A percentile compares a stretch with the other conserved stretches of the same genome.
Evolutionary conservation across 441 rosid genomes (phyloP).

Genomic region (Euphorbia celastroides): DNA sequence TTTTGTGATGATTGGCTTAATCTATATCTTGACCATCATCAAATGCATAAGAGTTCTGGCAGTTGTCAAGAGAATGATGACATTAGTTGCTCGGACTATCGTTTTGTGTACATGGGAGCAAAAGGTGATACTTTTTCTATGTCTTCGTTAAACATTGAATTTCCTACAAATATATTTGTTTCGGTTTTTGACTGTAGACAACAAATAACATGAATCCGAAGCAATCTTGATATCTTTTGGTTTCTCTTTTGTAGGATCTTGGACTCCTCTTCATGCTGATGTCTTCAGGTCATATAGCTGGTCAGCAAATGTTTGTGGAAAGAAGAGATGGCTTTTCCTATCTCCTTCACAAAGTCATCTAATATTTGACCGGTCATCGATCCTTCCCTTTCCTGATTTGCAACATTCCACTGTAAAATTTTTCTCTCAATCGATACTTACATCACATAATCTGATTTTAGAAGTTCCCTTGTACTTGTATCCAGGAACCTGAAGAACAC

Average conservation of each 20-base stretch:
- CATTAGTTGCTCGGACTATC: conserved; percentile 86
- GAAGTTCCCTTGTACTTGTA: neutral
- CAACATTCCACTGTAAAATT: neutral
- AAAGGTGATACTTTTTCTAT: conserved; percentile 42
- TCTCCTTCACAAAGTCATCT: conserved; percentile 67
- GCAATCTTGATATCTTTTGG: conserved; percentile 10
- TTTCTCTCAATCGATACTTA: neutral
- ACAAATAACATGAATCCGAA: conserved; percentile 4
- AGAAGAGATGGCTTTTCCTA: conserved; percentile 78
- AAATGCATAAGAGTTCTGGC: conserved; percentile 58
- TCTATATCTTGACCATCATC: conserved; percentile 64
- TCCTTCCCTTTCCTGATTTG: neutral
- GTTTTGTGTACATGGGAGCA: conserved; percentile 94
- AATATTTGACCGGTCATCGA: conserved; percentile 69
- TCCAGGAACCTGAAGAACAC: conserved; percentile 70
- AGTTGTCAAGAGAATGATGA: conserved; percentile 45
- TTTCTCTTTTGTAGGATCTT: conserved; percentile 60
- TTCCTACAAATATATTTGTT: neutral
- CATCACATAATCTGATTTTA: neutral
- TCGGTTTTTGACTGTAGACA: neutral
- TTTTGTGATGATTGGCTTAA: conserved; percentile 95
- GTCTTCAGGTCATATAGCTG: conserved; percentile 94
- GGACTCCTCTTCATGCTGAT: conserved; percentile 98
- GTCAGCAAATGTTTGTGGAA: conserved; percentile 95
- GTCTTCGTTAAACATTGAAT: conserved; percentile 12